phyloP scores from a whole-genome alignment of 148 eudicot species.

The Fallopia convolvulus region DNA sequence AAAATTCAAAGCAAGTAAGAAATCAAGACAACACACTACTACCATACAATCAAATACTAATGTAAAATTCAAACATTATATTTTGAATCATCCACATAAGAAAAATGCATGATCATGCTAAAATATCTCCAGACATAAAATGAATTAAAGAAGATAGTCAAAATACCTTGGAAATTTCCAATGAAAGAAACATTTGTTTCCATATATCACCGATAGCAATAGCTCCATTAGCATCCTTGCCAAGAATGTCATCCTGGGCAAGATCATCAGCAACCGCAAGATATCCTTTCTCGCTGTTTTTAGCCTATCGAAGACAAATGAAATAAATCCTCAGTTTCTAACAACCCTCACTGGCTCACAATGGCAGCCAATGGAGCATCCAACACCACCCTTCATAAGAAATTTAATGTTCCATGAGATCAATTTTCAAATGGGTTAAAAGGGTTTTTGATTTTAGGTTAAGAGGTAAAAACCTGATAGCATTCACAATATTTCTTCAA shows the following conservation, averaged over 20 bases:
- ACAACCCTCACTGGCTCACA: too few species aligned
- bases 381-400: slow-evolving; percentile 79
- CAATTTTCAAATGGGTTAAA: not conserved
- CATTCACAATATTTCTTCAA: slow-evolving; percentile 98
- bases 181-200: slow-evolving; percentile 70
- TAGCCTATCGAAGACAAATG: not conserved
- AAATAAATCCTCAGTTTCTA: too few species aligned
- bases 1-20: not conserved
- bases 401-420: slow-evolving; percentile 11
- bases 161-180: slow-evolving; percentile 71
- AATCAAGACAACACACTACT: not conserved
- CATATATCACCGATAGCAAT: slow-evolving; percentile 65
- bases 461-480: slow-evolving; percentile 55
- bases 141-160: not conserved
- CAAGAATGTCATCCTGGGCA: slow-evolving; percentile 15
- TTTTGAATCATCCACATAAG: not conserved
- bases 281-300: slow-evolving; percentile 49
- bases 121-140: not conserved
- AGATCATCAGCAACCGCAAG: slow-evolving; percentile 34
- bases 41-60: not conserved
- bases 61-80: not conserved
- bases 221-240: slow-evolving; percentile 17
- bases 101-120: not conserved
- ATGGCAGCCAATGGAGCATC: slow-evolving; percentile 90
- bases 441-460: not conserved